Base-by-base conservation (phyloP, 805 yeast genomes). In the Jamesozyma rosinii region DNA sequence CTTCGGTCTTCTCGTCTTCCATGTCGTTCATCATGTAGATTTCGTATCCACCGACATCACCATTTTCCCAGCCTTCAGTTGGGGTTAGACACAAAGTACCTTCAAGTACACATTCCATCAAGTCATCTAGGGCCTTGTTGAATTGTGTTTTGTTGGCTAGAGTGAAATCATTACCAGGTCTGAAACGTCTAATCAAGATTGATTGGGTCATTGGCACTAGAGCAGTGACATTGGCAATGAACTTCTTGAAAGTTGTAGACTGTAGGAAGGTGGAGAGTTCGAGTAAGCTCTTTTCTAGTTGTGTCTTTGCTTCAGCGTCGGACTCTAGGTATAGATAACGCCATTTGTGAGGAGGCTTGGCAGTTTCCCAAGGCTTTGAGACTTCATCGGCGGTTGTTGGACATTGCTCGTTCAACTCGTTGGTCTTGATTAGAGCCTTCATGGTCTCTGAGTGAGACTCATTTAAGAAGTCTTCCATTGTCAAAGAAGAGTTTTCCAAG, bases 41-140 rank as follows among this genome's bases (percentile, higher is more conserved):
- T 57, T 92, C 97, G 64, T 94, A 92, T 1, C 97, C 99, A 31
- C 99, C 99, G 39, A 72, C 66, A 54, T 86, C 95, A n/a, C 95
- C 95, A 29, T 76, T 69, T 39, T 78, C 85, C 96, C 97, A 90
- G 33, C 85, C 85, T 38, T 48, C 49, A 2, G 83, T 73, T 0
- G 96, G 95, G 0, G 97, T 90, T 37, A 92, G 61, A 43, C 80
- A 77, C 44, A 90, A 63, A 0, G 95, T 84, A 2, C 88, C 92
- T 55, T 90, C 97, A 17, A 90, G 61, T 1, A 64, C 55, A 43
- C 52, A 57, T 13, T 61, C 63, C 27, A 53, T 49, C 14, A 54
- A 44, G 14, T 52, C 49, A n/a, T 51, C 59, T 51, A 50, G 52
- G 14, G 76, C 64, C 2, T 71, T 67, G 37, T 68, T 67, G 32